phyloP scores from a whole-genome alignment of 306 rosid species.

The Acacia melanoxylon region DNA sequence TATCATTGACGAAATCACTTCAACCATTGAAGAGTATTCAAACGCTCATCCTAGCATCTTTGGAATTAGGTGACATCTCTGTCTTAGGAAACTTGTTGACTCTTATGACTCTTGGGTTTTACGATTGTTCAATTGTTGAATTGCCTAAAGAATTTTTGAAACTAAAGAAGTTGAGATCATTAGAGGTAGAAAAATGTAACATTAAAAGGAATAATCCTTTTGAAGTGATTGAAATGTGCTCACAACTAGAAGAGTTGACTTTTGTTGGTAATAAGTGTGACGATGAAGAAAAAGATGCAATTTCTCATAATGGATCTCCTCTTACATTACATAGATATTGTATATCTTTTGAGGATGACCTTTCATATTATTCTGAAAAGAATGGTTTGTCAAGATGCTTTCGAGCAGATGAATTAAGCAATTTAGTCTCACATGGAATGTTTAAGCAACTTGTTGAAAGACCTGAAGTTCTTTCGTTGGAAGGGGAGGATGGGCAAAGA shows the following conservation, averaged over 20 bases:
- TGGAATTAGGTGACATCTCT: too few relatives aligned
- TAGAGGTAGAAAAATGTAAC: not conserved
- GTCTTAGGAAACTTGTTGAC: too few relatives aligned
- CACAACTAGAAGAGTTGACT: constrained; percentile 28
- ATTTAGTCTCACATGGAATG: not conserved
- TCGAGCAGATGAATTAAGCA: not conserved
- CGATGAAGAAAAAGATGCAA: not conserved
- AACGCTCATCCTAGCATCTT: too few relatives aligned
- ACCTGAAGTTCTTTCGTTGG: not conserved
- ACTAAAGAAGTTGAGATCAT: too few relatives aligned
- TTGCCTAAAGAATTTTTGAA: too few relatives aligned
- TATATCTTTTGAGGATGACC: not conserved
- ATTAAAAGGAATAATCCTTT: constrained; percentile 8
- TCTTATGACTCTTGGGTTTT: too few relatives aligned
- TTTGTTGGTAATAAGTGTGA: not conserved
- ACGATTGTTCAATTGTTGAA: too few relatives aligned
- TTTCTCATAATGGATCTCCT: not conserved
- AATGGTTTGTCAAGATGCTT: not conserved
- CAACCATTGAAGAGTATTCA: too few relatives aligned
- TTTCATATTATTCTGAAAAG: not conserved
- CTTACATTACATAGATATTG: constrained; percentile 21
- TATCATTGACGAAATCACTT: too few relatives aligned
- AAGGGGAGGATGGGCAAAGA: not conserved
- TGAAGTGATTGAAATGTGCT: constrained; percentile 25
- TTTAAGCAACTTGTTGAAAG: not conserved